A percentile compares a stretch with the other conserved stretches of the same genome.
These are phyloP conservation scores for Penicillium lividum DNA, from an alignment of 495 filamentous ascomycete genomes.

Conservation along the genomic window DNA sequence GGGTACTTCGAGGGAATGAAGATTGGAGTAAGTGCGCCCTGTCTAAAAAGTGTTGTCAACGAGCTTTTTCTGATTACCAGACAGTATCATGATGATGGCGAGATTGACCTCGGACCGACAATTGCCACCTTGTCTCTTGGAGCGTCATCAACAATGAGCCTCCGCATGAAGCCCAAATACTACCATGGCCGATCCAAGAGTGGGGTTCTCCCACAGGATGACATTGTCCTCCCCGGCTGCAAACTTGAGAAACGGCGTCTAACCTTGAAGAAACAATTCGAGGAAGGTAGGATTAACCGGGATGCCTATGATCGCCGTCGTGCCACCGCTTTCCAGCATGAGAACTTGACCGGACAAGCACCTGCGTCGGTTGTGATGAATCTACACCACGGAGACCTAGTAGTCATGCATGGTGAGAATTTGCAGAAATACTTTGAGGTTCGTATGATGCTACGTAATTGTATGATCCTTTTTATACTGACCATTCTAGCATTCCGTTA, in stretches of 20 bases:
- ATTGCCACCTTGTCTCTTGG: conserved; percentile 79
- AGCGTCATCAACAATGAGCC: conserved; percentile 62
- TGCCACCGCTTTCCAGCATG: conserved; percentile 5
- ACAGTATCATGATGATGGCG: conserved; percentile 87
- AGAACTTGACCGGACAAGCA: conserved; percentile 18
- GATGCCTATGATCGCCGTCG: conserved; percentile 24
- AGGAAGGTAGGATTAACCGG: conserved; percentile 22
- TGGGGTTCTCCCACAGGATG: conserved; percentile 22
- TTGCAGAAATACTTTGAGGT: conserved; percentile 74
- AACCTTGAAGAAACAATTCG: conserved; percentile 33
- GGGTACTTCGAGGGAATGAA: conserved; percentile 72
- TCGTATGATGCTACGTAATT: neutral
- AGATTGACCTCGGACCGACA: conserved; percentile 69
- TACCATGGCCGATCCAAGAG: conserved; percentile 40
- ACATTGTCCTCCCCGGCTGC: conserved; percentile 40
- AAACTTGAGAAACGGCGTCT: conserved; percentile 37
- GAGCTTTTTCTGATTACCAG: neutral
- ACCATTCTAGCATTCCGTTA: conserved; percentile 59
- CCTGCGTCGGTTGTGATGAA: conserved; percentile 32
- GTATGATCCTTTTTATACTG: neutral
- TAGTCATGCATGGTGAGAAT: conserved; percentile 75
- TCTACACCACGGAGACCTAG: conserved; percentile 75
- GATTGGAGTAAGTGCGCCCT: conserved; percentile 59
- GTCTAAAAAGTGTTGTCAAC: neutral
- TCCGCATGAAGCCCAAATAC: conserved; percentile 66